These are phyloP conservation scores for Rhododendron molle DNA, from an alignment of 148 eudicot genomes.

Conservation along the genomic window DNA sequence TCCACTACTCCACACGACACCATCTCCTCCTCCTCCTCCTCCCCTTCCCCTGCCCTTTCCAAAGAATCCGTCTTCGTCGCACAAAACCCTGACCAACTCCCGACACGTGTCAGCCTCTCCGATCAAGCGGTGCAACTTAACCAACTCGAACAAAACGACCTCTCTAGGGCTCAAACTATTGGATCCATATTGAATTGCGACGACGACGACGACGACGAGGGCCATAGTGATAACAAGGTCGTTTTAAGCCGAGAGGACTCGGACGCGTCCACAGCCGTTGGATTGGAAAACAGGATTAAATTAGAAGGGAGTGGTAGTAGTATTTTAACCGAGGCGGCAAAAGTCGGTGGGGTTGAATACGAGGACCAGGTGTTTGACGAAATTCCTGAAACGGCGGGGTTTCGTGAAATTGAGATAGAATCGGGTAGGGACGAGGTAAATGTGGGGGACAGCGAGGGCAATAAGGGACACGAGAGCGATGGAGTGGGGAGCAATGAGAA, in stretches of 20 bases:
- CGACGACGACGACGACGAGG: not conserved
- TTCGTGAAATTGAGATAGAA: constrained; percentile 6
- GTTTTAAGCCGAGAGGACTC: not conserved
- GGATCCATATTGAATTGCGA: not conserved
- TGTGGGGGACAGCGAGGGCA: not conserved
- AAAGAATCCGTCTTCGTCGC: not conserved
- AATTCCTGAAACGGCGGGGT: not conserved
- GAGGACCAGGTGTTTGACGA: constrained; percentile 9
- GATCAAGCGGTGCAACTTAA: not conserved
- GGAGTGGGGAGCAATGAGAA: not conserved
- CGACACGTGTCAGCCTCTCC: constrained; percentile 13
- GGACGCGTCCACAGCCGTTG: not conserved
- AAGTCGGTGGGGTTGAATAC: constrained; percentile 15
- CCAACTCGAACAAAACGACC: not conserved
- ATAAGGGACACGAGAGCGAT: constrained; percentile 2
- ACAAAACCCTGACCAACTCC: not conserved
- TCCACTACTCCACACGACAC: not conserved
- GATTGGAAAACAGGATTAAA: not conserved
- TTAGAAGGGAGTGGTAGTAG: not conserved
- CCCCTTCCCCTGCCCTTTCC: not conserved
- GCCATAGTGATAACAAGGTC: not conserved
- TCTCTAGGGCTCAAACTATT: not conserved
- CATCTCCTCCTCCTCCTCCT: not conserved
- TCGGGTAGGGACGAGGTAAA: not conserved
- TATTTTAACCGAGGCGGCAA: not conserved